Percentiles rank a stretch among this genome's conserved stretches.
phyloP scores from a whole-genome alignment of 2,329 filamentous ascomycete genomes.

The Cladosporium colombiae region DNA sequence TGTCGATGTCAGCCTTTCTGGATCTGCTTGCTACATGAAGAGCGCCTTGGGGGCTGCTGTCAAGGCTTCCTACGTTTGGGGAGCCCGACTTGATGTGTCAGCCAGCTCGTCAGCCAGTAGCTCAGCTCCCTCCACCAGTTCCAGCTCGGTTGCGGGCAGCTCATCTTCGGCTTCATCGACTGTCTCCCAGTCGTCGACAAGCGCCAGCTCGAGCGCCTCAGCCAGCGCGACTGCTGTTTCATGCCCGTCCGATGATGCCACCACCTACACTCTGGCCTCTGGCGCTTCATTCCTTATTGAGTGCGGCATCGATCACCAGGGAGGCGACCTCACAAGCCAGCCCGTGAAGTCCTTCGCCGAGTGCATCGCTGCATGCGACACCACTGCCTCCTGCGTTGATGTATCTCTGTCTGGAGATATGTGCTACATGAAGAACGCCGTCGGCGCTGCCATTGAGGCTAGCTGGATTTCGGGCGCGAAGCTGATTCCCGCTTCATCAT shows the following conservation, averaged over 20 bases:
- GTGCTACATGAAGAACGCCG: constrained; percentile 32
- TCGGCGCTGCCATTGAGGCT: constrained; percentile 28
- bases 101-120: neutral
- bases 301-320: constrained; percentile 31
- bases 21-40: constrained; percentile 37
- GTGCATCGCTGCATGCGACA: constrained; percentile 23
- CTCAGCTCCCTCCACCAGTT: neutral
- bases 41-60: constrained; percentile 26
- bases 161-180: neutral
- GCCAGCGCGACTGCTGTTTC: constrained; percentile 4
- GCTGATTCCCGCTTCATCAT: constrained; percentile 22
- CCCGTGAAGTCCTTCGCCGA: constrained; percentile 13
- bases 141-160: neutral
- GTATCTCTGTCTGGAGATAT: constrained; percentile 5
- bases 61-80: constrained; percentile 25
- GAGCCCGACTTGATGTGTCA: constrained; percentile 28
- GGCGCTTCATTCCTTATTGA: constrained; percentile 29
- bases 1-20: constrained; percentile 37
- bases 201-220: neutral
- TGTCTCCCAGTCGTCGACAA: neutral
- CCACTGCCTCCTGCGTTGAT: constrained; percentile 20
- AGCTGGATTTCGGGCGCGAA: constrained; percentile 32
- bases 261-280: constrained; percentile 20
- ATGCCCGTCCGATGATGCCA: constrained; percentile 25
- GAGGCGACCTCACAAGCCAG: constrained; percentile 23